Evolutionary conservation across 805 yeast species (phyloP).

Genomic region (Lachancea kluyveri): DNA sequence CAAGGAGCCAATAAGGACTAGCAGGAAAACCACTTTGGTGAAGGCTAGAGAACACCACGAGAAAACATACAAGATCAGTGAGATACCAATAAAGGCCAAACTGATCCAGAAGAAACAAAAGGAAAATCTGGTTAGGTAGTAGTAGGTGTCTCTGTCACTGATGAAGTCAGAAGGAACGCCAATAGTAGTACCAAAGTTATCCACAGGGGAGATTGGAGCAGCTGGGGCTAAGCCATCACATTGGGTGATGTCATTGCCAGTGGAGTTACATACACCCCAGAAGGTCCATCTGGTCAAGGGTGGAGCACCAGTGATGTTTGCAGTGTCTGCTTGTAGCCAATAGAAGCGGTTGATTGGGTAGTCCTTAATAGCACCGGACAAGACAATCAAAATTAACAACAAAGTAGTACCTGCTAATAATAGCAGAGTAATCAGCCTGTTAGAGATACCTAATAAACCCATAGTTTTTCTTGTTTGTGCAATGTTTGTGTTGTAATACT

Average conservation of each 20-base stretch:
- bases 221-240: constrained; percentile 52
- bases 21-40: constrained; percentile 47
- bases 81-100: constrained; percentile 55
- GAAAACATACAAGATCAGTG: constrained; percentile 49
- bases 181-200: constrained; percentile 54
- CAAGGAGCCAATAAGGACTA: constrained; percentile 45
- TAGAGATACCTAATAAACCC: constrained; percentile 3
- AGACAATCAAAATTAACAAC: constrained; percentile 48
- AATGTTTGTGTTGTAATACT: constrained; percentile 1
- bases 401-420: constrained; percentile 38
- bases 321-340: constrained; percentile 68
- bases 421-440: constrained; percentile 19
- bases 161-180: constrained; percentile 51
- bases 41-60: constrained; percentile 51
- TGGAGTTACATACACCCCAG: constrained; percentile 61
- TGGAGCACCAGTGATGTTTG: constrained; percentile 43
- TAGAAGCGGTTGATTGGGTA: constrained; percentile 61
- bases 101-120: constrained; percentile 59
- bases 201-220: constrained; percentile 66
- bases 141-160: constrained; percentile 49
- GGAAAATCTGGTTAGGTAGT: constrained; percentile 58
- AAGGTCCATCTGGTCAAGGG: constrained; percentile 67
- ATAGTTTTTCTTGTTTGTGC: constrained; percentile 1
- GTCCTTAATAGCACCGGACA: constrained; percentile 55
- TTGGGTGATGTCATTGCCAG: constrained; percentile 22